A percentile compares a stretch with the other conserved stretches of the same genome.
Evolutionary conservation across 305 asterid genomes (phyloP).

Genomic region (Plantago lanceolata): DNA sequence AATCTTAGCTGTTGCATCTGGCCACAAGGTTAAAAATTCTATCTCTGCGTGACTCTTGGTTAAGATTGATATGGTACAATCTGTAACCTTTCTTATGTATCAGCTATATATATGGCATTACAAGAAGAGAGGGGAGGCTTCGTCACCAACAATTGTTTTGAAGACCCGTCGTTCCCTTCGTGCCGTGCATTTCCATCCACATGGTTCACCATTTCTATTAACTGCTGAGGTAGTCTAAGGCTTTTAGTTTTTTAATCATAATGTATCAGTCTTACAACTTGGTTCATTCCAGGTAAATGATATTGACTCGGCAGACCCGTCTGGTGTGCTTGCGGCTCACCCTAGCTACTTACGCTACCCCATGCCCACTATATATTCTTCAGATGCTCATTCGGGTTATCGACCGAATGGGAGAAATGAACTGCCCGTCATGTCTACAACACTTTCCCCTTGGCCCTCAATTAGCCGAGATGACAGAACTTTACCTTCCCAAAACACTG

Average conservation of each 20-base stretch:
- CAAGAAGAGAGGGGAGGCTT: constrained; percentile 68
- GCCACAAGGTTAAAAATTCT: constrained; percentile 61
- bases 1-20: constrained; percentile 91
- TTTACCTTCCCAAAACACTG: constrained; percentile 38
- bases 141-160: constrained; percentile 70
- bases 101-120: constrained; percentile 96
- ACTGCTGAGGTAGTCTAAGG: constrained; percentile 74
- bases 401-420: constrained; percentile 60
- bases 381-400: constrained; percentile 59
- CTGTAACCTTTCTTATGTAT: constrained; percentile 33
- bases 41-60: no score
- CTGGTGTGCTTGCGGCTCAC: constrained; percentile 78
- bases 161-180: constrained; percentile 92
- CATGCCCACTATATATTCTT: constrained; percentile 78
- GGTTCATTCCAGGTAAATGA: constrained; percentile 68
- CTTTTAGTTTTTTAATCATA: no score
- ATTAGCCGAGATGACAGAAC: constrained; percentile 49
- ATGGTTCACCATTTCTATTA: constrained; percentile 85
- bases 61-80: constrained; percentile 11
- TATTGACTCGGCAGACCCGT: constrained; percentile 83
- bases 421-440: constrained; percentile 64
- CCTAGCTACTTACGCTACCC: constrained; percentile 82
- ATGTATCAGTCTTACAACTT: no score
- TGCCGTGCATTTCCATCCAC: constrained; percentile 96
- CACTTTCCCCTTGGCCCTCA: constrained; percentile 68